phyloP scores from a whole-genome alignment of 805 yeast genomes.

The Lipomyces oligophaga region DNA sequence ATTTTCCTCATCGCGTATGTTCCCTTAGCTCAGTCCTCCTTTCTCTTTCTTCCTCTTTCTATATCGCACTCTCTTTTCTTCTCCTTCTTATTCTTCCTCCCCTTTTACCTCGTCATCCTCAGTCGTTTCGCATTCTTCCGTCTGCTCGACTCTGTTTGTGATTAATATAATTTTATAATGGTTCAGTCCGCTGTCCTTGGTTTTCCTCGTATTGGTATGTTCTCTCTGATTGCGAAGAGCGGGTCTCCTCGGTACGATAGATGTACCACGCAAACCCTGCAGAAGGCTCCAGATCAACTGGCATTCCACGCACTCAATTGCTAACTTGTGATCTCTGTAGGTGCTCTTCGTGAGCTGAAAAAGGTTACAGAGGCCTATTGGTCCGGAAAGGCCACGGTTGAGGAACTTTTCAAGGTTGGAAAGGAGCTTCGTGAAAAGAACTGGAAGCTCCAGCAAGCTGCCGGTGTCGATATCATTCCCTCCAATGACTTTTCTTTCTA shows the following conservation, averaged over 20 bases:
- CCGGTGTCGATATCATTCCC: conserved; percentile 95
- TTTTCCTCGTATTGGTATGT: conserved; percentile 84
- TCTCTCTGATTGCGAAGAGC: background rate
- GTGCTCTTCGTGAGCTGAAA: conserved; percentile 98
- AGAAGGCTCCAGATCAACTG: no score
- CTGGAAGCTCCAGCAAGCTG: conserved; percentile 97
- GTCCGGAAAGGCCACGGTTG: conserved; percentile 86
- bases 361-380: conserved; percentile 99
- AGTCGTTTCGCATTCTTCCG: conserved; percentile 3
- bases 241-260: no score
- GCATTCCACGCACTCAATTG: background rate
- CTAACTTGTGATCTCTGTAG: conserved; percentile 37
- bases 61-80: background rate
- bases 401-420: conserved; percentile 86
- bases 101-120: conserved; percentile 2
- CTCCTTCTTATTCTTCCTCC: background rate
- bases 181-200: conserved; percentile 97
- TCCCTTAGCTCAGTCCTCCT: no score
- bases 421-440: conserved; percentile 91
- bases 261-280: no score
- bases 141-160: conserved; percentile 3
- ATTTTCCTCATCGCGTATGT: no score
- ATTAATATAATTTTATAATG: conserved; percentile 48
- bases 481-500: conserved; percentile 98
- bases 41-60: no score